Evolutionary conservation across 2,329 filamentous ascomycete species (phyloP).

Genomic region (Leptosphaerulina australis): DNA sequence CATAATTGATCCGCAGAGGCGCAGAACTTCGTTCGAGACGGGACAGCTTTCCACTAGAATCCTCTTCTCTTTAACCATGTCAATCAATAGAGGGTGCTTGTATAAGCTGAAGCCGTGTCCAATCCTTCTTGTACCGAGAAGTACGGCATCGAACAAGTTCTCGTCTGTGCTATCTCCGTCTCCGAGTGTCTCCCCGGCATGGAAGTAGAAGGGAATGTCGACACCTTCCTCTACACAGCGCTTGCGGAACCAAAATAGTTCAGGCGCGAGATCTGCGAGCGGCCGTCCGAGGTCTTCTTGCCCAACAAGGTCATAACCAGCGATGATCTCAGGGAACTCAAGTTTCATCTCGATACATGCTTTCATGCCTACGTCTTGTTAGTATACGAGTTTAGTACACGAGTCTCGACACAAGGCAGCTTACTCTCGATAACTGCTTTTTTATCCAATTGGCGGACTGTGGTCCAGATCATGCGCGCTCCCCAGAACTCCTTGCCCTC

Average conservation of each 20-base stretch:
- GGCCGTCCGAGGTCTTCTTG: conserved; percentile 82
- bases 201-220: conserved; percentile 92
- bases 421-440: conserved; percentile 70
- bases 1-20: conserved; percentile 76
- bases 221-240: conserved; percentile 78
- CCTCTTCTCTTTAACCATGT: conserved; percentile 85
- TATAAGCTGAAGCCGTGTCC: conserved; percentile 88
- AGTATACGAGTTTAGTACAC: neutral
- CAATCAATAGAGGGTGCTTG: conserved; percentile 87
- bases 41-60: conserved; percentile 91
- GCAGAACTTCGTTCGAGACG: conserved; percentile 85
- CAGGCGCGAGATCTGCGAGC: conserved; percentile 76
- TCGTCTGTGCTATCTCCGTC: conserved; percentile 76
- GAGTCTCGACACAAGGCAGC: neutral
- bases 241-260: conserved; percentile 93
- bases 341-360: conserved; percentile 83
- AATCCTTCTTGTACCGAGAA: conserved; percentile 86
- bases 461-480: conserved; percentile 82
- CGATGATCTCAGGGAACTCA: conserved; percentile 76
- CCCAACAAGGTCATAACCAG: conserved; percentile 88
- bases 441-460: conserved; percentile 67
- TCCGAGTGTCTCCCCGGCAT: conserved; percentile 86
- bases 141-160: conserved; percentile 87
- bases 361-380: conserved; percentile 67
- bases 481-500: conserved; percentile 83